Evolutionary conservation across 2,329 filamentous ascomycete genomes (phyloP).

Genomic region (Cladorrhinum sp.): DNA sequence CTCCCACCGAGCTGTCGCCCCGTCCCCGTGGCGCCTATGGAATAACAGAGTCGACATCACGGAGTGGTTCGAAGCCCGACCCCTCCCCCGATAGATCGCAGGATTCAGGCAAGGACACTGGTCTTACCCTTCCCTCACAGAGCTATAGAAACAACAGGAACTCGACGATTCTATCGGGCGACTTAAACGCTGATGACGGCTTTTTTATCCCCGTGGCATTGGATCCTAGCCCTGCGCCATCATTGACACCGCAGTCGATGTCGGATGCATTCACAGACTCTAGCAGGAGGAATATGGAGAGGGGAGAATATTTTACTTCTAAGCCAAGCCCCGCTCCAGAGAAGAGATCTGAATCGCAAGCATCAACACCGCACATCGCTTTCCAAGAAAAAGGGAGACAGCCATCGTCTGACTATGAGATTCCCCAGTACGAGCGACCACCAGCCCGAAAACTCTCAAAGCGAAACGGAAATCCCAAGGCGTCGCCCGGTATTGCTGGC

Average conservation of each 20-base stretch:
- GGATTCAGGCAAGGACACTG: slow-evolving; percentile 50
- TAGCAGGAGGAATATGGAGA: slow-evolving; percentile 47
- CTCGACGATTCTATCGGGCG: slow-evolving; percentile 58
- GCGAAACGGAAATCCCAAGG: slow-evolving; percentile 33
- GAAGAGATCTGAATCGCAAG: slow-evolving; percentile 47
- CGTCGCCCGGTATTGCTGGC: slow-evolving; percentile 27
- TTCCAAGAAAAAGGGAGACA: slow-evolving; percentile 81
- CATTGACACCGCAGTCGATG: slow-evolving; percentile 52
- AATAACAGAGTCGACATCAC: slow-evolving; percentile 54
- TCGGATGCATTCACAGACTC: slow-evolving; percentile 46
- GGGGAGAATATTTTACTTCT: slow-evolving; percentile 57
- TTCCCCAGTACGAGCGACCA: slow-evolving; percentile 49
- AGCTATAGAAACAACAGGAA: slow-evolving; percentile 77
- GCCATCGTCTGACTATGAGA: slow-evolving; percentile 58
- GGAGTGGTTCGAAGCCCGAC: slow-evolving; percentile 51
- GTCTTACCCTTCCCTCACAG: slow-evolving; percentile 68
- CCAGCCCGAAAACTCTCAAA: slow-evolving; percentile 49
- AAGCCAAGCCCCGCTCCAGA: slow-evolving; percentile 42
- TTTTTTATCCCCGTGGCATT: slow-evolving; percentile 75
- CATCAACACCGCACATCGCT: slow-evolving; percentile 80
- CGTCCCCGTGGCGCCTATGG: slow-evolving; percentile 52
- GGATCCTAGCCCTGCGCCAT: slow-evolving; percentile 62
- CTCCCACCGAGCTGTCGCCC: slow-evolving; percentile 67
- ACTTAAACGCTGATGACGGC: slow-evolving; percentile 55
- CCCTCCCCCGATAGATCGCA: slow-evolving; percentile 53